phyloP scores from a whole-genome alignment of 768 basidiomycete species.

The Psilocybe cyanescens region DNA sequence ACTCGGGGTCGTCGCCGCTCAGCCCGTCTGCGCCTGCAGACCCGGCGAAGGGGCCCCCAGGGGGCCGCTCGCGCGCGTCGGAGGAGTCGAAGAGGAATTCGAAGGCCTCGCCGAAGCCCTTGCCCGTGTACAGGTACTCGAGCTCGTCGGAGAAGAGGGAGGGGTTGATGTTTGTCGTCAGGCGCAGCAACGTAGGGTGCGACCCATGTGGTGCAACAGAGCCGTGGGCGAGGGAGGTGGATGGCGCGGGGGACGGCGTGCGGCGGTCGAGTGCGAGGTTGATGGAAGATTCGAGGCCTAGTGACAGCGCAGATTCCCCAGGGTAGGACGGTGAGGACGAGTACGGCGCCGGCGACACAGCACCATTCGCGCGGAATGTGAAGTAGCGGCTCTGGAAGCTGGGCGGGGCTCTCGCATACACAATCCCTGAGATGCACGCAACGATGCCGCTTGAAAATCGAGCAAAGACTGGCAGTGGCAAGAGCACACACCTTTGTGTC shows the following conservation, averaged over 20 bases:
- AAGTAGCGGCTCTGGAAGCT: slow-evolving; percentile 92
- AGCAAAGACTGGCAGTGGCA: no score
- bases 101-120: slow-evolving; percentile 86
- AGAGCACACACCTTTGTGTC: slow-evolving; percentile 82
- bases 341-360: slow-evolving; percentile 16
- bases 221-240: neutral
- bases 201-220: slow-evolving; percentile 1
- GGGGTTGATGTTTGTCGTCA: slow-evolving; percentile 72
- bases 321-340: slow-evolving; percentile 37
- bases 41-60: neutral
- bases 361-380: slow-evolving; percentile 43
- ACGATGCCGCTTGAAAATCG: neutral
- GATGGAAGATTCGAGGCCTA: slow-evolving; percentile 45
- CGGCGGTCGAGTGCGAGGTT: slow-evolving; percentile 48
- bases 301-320: slow-evolving; percentile 64
- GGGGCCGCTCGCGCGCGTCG: slow-evolving; percentile 52
- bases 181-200: slow-evolving; percentile 54
- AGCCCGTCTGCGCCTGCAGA: neutral
- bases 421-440: neutral
- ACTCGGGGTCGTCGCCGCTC: slow-evolving; percentile 30
- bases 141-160: slow-evolving; percentile 88
- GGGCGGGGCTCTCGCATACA: slow-evolving; percentile 90
- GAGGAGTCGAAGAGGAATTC: slow-evolving; percentile 82
- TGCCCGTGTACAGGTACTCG: slow-evolving; percentile 94
- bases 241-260: slow-evolving; percentile 5